Evolutionary conservation across 257 asterid species (phyloP).

Genomic region (Nicotiana benthamiana): DNA sequence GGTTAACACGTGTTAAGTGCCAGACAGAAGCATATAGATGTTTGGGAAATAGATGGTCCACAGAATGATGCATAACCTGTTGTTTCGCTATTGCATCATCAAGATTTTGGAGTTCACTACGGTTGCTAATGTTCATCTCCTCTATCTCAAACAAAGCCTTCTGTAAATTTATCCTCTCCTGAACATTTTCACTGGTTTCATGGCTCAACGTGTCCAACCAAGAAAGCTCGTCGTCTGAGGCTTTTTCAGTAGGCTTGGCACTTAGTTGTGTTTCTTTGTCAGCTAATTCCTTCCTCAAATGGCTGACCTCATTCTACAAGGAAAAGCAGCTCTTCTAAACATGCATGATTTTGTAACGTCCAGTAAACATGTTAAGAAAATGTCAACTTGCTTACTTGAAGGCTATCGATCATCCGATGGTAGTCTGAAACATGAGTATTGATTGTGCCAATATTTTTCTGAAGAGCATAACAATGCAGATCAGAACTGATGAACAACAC

Average conservation of each 20-base stretch:
- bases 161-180: conserved; percentile 87
- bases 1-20: neutral
- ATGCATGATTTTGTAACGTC: conserved; percentile 1
- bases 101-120: conserved; percentile 76
- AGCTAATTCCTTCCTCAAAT: conserved; percentile 71
- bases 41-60: neutral
- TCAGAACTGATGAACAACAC: conserved; percentile 12
- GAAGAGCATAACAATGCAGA: conserved; percentile 24
- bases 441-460: conserved; percentile 83
- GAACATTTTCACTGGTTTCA: conserved; percentile 93
- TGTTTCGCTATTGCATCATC: conserved; percentile 80
- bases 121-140: conserved; percentile 84
- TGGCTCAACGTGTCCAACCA: conserved; percentile 68
- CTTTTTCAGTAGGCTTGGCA: conserved; percentile 67
- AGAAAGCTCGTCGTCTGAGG: conserved; percentile 61
- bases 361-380: conserved; percentile 1
- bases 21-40: neutral
- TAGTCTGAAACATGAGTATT: conserved; percentile 83
- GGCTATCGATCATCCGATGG: conserved; percentile 88
- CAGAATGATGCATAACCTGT: conserved; percentile 40
- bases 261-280: conserved; percentile 78
- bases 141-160: conserved; percentile 87
- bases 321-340: neutral
- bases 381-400: conserved; percentile 32
- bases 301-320: conserved; percentile 73